Evolutionary conservation across 225 moss, liverwort and hornwort genomes (phyloP), one percentile per base, ranked within the genome.

Genomic region (Pseudoscleropodium purum): DNA sequence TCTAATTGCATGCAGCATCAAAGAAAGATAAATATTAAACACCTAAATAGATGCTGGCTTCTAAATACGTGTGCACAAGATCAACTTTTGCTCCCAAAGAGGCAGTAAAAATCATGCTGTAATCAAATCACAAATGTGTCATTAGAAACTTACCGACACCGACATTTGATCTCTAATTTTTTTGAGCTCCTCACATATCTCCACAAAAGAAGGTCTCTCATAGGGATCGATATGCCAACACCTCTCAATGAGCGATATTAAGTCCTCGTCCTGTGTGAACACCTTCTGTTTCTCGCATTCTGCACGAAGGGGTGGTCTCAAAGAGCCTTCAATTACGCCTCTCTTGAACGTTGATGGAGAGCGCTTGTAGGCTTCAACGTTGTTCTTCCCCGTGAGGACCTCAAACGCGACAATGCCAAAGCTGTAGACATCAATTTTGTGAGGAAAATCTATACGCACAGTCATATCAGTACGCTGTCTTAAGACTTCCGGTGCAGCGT

Each of bases 361-460:
- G 10, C 11, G 41, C 30, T 17, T n/a, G 37, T 80, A 91, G 59
- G 2, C 47, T 37, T 15, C 5, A 33, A 4, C 1, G 49, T 27
- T 81, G 81, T 49, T 85, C 34, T 75, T 82, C 72, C 90, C 92
- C 72, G 89, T 90, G 6, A 92, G 90, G 83, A 92, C 88, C 86
- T 90, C 90, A 67, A 70, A 92, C 20, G 92, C 92, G 25, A 92
- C 59, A 85, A 92, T 86, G 39, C 90, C 86, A 18, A 92, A 92
- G 86, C 90, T 89, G 64, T 86, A 92, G 83, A 92, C 89, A 79
- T 92, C 92, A 79, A 90, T 74, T 82, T 90, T 89, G 37, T 49
- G 72, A 54, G 92, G 90, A 30, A 6, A 83, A 29, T 66, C 19
- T 23, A 90, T 64, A 27, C 45, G 18, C 36, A 62, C 21, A 77